These are phyloP conservation scores for Kodamaea plutei DNA, from an alignment of 1,139 yeast genomes.

Conservation along the genomic window DNA sequence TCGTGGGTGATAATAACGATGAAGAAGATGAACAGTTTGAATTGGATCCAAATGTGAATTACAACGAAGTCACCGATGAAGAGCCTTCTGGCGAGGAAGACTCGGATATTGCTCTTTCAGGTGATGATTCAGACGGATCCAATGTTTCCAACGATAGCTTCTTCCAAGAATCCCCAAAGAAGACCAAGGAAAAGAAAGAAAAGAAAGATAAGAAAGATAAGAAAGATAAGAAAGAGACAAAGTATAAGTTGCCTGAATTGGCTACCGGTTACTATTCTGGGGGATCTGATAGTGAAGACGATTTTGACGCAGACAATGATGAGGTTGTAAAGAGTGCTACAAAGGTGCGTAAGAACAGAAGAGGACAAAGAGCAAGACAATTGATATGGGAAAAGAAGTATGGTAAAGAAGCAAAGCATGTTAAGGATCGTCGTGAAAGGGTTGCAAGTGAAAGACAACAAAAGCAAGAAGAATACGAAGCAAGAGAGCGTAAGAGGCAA, in stretches of 20 bases:
- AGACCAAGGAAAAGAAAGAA: slow-evolving; percentile 16
- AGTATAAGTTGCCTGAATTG: slow-evolving; percentile 58
- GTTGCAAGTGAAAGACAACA: slow-evolving; percentile 52
- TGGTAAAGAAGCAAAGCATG: slow-evolving; percentile 82
- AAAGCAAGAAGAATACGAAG: slow-evolving; percentile 65
- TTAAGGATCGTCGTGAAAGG: slow-evolving; percentile 57
- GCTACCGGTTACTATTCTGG: slow-evolving; percentile 82
- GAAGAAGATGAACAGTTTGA: slow-evolving; percentile 49
- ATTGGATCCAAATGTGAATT: slow-evolving; percentile 42
- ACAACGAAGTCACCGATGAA: slow-evolving; percentile 62
- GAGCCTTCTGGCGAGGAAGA: slow-evolving; percentile 46
- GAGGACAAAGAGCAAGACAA: slow-evolving; percentile 97
- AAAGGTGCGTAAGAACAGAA: slow-evolving; percentile 68
- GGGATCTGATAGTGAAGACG: slow-evolving; percentile 57
- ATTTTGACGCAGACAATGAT: slow-evolving; percentile 52
- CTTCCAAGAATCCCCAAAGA: slow-evolving; percentile 21
- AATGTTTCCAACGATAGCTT: slow-evolving; percentile 37
- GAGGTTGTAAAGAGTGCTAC: slow-evolving; percentile 54
- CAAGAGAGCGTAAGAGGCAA: slow-evolving; percentile 64
- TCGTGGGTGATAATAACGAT: slow-evolving; percentile 54
- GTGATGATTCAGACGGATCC: slow-evolving; percentile 13
- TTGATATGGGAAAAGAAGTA: slow-evolving; percentile 92
- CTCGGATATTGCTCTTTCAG: slow-evolving; percentile 16
- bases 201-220: slow-evolving; percentile 18
- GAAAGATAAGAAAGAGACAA: slow-evolving; percentile 15